Evolutionary conservation across 176 grass and related monocot species (phyloP).

Genomic region (Musa troglodytarum): DNA sequence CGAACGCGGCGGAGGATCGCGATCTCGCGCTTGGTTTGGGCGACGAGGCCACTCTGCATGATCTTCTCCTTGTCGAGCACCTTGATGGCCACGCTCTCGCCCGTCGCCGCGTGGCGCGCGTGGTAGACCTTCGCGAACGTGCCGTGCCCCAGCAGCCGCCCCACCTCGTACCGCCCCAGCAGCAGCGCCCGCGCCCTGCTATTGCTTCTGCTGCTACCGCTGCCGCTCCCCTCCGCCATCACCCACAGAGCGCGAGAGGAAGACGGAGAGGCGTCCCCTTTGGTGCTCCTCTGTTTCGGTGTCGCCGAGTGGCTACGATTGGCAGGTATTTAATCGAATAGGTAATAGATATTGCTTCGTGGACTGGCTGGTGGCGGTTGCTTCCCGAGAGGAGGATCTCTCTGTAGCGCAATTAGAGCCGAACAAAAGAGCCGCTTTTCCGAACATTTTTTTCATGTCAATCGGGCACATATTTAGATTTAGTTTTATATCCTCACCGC

Average conservation of each 20-base stretch:
- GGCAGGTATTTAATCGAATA: background rate
- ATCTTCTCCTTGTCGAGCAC: conserved; percentile 51
- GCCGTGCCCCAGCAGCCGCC: conserved; percentile 46
- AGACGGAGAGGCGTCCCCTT: background rate
- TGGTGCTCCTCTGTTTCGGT: background rate
- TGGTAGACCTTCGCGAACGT: conserved; percentile 60
- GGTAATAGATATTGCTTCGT: background rate
- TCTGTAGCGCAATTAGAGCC: background rate
- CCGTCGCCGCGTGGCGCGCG: conserved; percentile 13
- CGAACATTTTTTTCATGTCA: background rate
- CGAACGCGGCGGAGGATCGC: conserved; percentile 33
- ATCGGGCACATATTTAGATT: background rate
- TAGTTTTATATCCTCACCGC: no score
- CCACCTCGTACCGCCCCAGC: conserved; percentile 35
- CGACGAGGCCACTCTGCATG: conserved; percentile 24
- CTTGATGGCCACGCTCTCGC: conserved; percentile 49
- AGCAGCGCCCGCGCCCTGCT: conserved; percentile 6
- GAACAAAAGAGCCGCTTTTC: background rate
- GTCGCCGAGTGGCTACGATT: background rate
- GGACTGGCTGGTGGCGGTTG: background rate
- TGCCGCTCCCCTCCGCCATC: background rate
- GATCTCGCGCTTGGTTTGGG: conserved; percentile 52
- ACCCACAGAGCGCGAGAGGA: background rate
- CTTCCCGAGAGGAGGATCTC: background rate
- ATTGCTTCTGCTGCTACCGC: background rate